Evolutionary conservation across 2,329 filamentous ascomycete species (phyloP), one percentile per base, ranked within the genome.

Genomic region (Microascus cirrosus): DNA sequence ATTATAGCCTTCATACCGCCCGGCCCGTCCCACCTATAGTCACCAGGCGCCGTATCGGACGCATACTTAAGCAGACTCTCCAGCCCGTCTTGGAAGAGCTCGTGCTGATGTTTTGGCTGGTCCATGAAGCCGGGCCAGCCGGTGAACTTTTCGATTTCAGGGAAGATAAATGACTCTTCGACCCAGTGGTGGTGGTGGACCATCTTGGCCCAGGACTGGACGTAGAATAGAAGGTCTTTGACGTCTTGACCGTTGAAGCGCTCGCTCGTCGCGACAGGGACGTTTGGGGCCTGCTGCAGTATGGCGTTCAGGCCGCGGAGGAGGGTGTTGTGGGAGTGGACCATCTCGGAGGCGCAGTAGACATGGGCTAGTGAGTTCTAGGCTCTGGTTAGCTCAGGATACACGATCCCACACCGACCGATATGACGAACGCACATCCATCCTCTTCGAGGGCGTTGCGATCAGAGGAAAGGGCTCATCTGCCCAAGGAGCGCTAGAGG

Each of bases 111-210:
- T n/a, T 65, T 58, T 28, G 70, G 68, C 10, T 58, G 61, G 2
- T 66, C 63, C 70, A 73, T 72, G 2, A 69, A 32, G 1, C 65
- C 66, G 0, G 63, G 61, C 32, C 64, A 62, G 7, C 65, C 63
- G 8, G 65, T 65, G 22, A 69, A 61, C n/a, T 63, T 64, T 34
- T 69, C 67, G 6, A 72, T 60, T 34, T 63, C 66, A 1, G 71
- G 70, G 58, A 74, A 73, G 28, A 71, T 68, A 52, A 64, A 59
- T 0, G 52, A 59, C 55, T 73, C 71, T 57, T 73, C 71, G 39
- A 63, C 60, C 1, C 62, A 55, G 58, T 73, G 70, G 59, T 72
- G 71, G 59, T 71, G 68, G 42, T 71, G 61, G 5, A 73, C 66
- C 42, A 66, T 67, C 18, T 69, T 66, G 20, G 61, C 62, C 67